Evolutionary conservation across 2,329 filamentous ascomycete genomes (phyloP), one percentile per base, ranked within the genome.

Genomic region (Fusarium pseudocircinatum): DNA sequence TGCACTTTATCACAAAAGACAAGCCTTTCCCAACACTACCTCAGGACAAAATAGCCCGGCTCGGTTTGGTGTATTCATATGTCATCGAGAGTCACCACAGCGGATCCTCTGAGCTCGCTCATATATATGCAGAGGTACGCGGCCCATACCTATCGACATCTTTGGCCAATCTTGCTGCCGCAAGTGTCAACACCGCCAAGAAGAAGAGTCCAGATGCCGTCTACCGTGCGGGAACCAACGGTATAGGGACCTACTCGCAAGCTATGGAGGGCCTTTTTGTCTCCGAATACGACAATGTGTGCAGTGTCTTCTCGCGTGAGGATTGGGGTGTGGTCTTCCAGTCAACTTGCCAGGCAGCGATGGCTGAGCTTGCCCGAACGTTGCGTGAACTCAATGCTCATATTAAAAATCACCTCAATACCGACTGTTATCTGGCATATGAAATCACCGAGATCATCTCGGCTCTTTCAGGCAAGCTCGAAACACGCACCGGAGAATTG

Each of bases 361-460:
- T 99, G 68, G 88, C 91, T 13, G 95, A 97, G 78, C 93, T 98
- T 75, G 91, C 93, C 11, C 91, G 94, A 75, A 98, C 96, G 0
- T 83, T 98, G 60, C 90, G 93, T 34, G 96, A 98, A 78, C 87
- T 99, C 37, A 98, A 98, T 81, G 88, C 90, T 56, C 95, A 98
- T 78, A 95, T 98, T 82, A 95, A 95, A 79, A 85, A 89, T 44
- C 95, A 98, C 79, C 85, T 98, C 43, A 89, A 91, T 74, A 97
- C 94, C 0, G 96, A 99, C 81, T 98, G 96, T 82, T 98, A 94
- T 81, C 88, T 99, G 54, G 95, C 95, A 13, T 99, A 97, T 81
- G 96, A 99, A 80, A 94, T 98, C 37, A 94, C 97, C 37, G 96
- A 97, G 78, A 94, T 98, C 68, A 90, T 98, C 52, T 93, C 94